Percentiles rank a stretch among this genome's conserved stretches.
Conservation (phyloP, 2,329 filamentous ascomycete species). For the Lithohypha guttulata region DNA sequence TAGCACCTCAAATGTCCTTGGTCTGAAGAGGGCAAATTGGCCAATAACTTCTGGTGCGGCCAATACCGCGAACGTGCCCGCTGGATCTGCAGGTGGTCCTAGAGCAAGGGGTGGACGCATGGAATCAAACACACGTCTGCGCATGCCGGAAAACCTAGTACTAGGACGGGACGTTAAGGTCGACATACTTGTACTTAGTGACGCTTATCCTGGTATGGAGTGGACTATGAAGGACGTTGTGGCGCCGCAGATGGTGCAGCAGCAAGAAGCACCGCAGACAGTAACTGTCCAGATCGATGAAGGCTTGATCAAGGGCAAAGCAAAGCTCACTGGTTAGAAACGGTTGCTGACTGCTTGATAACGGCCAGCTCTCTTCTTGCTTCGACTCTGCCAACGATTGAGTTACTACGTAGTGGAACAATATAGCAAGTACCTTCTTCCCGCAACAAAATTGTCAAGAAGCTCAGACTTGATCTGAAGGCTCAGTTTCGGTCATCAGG, state of each 20-base stretch:
- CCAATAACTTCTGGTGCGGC: constrained; percentile 24
- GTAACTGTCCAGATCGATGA: constrained; percentile 19
- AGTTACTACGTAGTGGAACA: too few species aligned
- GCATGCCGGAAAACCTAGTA: background rate
- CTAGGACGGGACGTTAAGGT: constrained; percentile 42
- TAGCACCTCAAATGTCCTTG: constrained; percentile 40
- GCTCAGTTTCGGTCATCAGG: too few species aligned
- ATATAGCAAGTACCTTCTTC: too few species aligned
- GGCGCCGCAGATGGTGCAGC: constrained; percentile 24
- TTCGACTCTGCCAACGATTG: too few species aligned
- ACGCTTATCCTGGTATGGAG: constrained; percentile 71
- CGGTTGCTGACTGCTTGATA: too few species aligned
- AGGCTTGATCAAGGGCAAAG: constrained; percentile 15
- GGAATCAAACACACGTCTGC: background rate
- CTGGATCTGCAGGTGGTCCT: constrained; percentile 18
- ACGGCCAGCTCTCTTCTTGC: too few species aligned
- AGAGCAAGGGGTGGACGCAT: constrained; percentile 13
- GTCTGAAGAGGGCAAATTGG: constrained; percentile 77
- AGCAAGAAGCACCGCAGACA: constrained; percentile 13
- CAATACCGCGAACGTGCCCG: constrained; percentile 12
- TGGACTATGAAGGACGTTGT: constrained; percentile 48
- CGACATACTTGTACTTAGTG: constrained; percentile 69
- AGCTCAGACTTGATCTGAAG: too few species aligned
- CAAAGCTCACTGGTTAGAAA: too few species aligned
- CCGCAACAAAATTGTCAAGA: too few species aligned